Evolutionary conservation across 1,284 basidiomycete species (phyloP), one percentile per base, ranked within the genome.

Genomic region (Malassezia equina): DNA sequence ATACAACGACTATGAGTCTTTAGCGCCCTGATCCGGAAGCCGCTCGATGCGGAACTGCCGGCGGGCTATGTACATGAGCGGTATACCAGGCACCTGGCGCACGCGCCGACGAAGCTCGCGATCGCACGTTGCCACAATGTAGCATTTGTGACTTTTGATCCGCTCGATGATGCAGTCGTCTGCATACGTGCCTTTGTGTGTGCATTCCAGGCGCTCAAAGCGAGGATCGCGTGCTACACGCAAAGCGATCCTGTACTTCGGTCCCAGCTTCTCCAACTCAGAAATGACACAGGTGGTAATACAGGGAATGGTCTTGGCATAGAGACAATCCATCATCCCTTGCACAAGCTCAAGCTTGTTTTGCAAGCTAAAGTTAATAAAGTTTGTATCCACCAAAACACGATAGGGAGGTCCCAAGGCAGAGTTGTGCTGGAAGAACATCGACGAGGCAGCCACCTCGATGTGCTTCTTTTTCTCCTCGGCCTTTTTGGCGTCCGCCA

Each of bases 291-390:
- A 99, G 75, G 95, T 91, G 17, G 94, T 95, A 25, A 99, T 88
- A 67, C 91, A 96, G 0, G 94, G 94, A 66, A 96, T 96, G 75
- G 89, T 93, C 79, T 98, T 96, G n/a, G 94, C 94, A 77, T 89
- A 96, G 12, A 99, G 79, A 68, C 91, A 95, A 75, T 98, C 94
- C 91, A 98, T 96, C 94, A 99, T 96, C 13, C 89, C 90, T 69
- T 87, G 85, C 19, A 96, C 81, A 43, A 98, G 81, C 76, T 99
- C 94, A 64, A 99, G 80, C 76, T 96, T 95, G 78, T 98, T 98
- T 78, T 98, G 93, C 46, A 99, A 80, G 63, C 86, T 89, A 75
- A 98, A 93, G 75, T 98, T 98, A 81, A 99, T 96, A 72, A 99
- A 99, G 76, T 99, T 99, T 71, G 94, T 99, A 77, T 99, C 94